These are phyloP conservation scores for Viola pubescens DNA, from an alignment of 441 rosid species.

Conservation along the genomic window DNA sequence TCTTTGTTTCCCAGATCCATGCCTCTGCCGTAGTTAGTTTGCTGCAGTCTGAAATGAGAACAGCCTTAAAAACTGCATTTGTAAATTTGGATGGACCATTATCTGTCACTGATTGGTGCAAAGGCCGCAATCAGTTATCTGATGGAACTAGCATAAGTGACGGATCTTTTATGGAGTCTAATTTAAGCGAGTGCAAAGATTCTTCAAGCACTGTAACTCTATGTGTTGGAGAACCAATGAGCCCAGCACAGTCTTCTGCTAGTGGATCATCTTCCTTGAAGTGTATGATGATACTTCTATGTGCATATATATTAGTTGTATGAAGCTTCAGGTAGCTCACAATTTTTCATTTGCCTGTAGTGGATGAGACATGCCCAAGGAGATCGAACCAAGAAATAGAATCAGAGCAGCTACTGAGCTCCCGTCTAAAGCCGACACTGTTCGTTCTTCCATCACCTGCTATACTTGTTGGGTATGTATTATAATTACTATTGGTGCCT, in stretches of 20 bases:
- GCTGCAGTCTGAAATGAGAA: slow-evolving; percentile 86
- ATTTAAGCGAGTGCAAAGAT: slow-evolving; percentile 65
- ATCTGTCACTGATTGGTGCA: slow-evolving; percentile 93
- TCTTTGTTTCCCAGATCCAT: slow-evolving; percentile 56
- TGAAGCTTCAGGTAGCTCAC: slow-evolving; percentile 18
- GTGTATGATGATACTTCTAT: slow-evolving; percentile 29
- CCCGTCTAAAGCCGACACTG: slow-evolving; percentile 65
- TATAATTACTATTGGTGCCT: slow-evolving; percentile 1
- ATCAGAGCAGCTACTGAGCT: slow-evolving; percentile 43
- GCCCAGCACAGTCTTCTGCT: slow-evolving; percentile 51
- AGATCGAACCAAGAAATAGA: slow-evolving; percentile 70
- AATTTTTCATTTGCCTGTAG: slow-evolving; percentile 24
- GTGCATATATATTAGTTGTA: slow-evolving; percentile 14
- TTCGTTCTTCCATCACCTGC: slow-evolving; percentile 92
- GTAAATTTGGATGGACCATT: slow-evolving; percentile 86
- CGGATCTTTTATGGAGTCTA: slow-evolving; percentile 78
- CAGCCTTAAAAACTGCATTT: slow-evolving; percentile 92
- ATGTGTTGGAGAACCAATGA: slow-evolving; percentile 54
- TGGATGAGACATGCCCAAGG: slow-evolving; percentile 63
- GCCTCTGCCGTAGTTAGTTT: slow-evolving; percentile 78
- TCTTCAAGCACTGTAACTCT: slow-evolving; percentile 40
- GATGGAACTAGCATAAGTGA: slow-evolving; percentile 54
- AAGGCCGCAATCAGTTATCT: slow-evolving; percentile 63
- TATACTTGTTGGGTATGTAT: slow-evolving; percentile 90
- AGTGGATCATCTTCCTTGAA: slow-evolving; percentile 51